phyloP scores from a whole-genome alignment of 306 rosid species.

The cucumber (Cucumis sativus) region DNA sequence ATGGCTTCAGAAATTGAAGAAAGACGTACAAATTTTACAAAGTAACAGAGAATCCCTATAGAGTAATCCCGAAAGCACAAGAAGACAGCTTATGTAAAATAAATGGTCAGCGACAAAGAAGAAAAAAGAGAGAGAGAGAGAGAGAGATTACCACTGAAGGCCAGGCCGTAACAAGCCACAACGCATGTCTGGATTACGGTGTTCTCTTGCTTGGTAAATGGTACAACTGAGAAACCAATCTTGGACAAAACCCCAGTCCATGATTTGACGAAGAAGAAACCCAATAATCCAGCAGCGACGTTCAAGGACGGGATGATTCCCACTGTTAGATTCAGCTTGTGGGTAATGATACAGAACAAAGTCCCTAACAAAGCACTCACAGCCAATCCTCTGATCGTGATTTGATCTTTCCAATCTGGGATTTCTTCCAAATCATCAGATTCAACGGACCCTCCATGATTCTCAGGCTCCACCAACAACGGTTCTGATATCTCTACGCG shows the following conservation, averaged over 20 bases:
- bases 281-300: conserved; percentile 70
- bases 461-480: conserved; percentile 20
- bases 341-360: conserved; percentile 75
- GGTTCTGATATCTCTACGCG: conserved; percentile 49
- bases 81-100: not conserved
- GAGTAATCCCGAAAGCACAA: not conserved
- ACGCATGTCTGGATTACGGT: conserved; percentile 96
- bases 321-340: conserved; percentile 78
- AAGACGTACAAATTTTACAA: not conserved
- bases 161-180: conserved; percentile 96
- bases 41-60: not conserved
- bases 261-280: conserved; percentile 73
- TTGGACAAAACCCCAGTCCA: conserved; percentile 55
- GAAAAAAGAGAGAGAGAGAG: not conserved
- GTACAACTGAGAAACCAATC: conserved; percentile 38
- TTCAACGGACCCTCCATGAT: conserved; percentile 3
- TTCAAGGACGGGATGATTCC: conserved; percentile 88
- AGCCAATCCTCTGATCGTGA: conserved; percentile 75
- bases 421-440: conserved; percentile 17
- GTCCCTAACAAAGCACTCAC: conserved; percentile 64
- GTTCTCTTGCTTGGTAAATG: conserved; percentile 85
- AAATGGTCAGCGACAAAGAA: not conserved
- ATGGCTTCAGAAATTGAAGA: not conserved
- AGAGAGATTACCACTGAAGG: conserved; percentile 50
- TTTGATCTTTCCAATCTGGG: conserved; percentile 88